Conservation (phyloP, 176 grass and related monocot species). For the Aegilops speltoides region DNA sequence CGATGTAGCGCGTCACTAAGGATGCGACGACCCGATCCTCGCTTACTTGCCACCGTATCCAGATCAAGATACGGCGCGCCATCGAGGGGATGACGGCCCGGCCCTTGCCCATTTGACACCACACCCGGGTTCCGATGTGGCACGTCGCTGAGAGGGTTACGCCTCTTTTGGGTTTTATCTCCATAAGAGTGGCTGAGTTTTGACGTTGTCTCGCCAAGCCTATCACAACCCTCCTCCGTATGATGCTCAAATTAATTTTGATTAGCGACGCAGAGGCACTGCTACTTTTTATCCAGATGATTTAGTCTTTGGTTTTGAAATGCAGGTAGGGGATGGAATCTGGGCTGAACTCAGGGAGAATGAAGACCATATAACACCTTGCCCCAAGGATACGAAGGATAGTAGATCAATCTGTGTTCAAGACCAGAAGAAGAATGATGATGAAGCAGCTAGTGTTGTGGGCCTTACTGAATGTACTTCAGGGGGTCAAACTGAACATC, state of each 20-base stretch:
- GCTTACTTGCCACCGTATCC: too few species aligned
- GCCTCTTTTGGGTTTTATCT: too few species aligned
- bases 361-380: conserved; percentile 73
- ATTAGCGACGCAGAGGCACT: not conserved
- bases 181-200: too few species aligned
- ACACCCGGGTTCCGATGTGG: too few species aligned
- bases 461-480: conserved; percentile 41
- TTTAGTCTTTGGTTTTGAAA: conserved; percentile 21
- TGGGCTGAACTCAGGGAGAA: conserved; percentile 72
- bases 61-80: too few species aligned
- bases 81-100: too few species aligned
- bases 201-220: too few species aligned
- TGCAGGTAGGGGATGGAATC: conserved; percentile 71
- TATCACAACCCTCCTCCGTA: not conserved
- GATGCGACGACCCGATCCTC: too few species aligned
- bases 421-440: conserved; percentile 48
- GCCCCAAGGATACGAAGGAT: conserved; percentile 52
- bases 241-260: not conserved
- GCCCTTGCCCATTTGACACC: too few species aligned
- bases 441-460: conserved; percentile 22
- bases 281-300: not conserved
- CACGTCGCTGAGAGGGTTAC: too few species aligned
- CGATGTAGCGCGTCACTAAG: too few species aligned
- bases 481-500: conserved; percentile 47
- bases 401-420: conserved; percentile 38